Percentiles rank a stretch among this genome's conserved stretches.
Conservation (phyloP, 179 eudicot genomes). For the Sideroxylon spinosum region DNA sequence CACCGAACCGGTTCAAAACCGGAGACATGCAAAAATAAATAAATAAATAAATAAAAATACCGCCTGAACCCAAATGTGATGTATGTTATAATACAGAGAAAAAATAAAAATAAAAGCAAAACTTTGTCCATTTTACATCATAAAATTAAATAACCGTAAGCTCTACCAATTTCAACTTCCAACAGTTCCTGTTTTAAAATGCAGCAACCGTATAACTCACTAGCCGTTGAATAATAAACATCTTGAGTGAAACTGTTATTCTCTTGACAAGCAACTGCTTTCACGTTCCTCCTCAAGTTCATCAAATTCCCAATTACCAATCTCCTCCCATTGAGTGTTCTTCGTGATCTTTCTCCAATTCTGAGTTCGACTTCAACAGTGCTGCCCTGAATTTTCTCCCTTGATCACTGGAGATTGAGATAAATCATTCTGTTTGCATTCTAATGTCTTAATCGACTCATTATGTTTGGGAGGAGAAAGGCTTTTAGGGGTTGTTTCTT, state of each 20-base stretch:
- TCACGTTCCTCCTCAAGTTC: conserved; percentile 25
- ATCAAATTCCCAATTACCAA: conserved; percentile 51
- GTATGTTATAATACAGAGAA: too few species aligned
- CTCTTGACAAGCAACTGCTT: conserved; percentile 9
- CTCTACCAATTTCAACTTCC: conserved; percentile 9
- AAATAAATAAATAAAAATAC: too few species aligned
- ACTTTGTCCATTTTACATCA: conserved; percentile 1
- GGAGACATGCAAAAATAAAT: too few species aligned
- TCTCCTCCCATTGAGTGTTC: conserved; percentile 27
- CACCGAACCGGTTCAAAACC: too few species aligned
- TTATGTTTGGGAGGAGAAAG: conserved; percentile 8
- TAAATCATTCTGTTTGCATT: neutral
- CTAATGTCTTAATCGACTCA: neutral
- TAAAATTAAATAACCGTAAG: neutral
- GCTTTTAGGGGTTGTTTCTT: neutral
- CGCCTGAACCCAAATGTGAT: too few species aligned
- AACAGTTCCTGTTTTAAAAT: neutral
- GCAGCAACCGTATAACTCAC: neutral
- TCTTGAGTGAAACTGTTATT: conserved; percentile 4
- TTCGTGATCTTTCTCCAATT: conserved; percentile 30
- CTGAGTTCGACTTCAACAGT: conserved; percentile 26
- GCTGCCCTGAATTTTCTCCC: conserved; percentile 24
- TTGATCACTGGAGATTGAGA: conserved; percentile 11
- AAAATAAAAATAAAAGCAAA: too few species aligned
- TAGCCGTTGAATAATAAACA: neutral